Base-by-base conservation (phyloP, 768 basidiomycete species). In the Boletus reticulatus region DNA sequence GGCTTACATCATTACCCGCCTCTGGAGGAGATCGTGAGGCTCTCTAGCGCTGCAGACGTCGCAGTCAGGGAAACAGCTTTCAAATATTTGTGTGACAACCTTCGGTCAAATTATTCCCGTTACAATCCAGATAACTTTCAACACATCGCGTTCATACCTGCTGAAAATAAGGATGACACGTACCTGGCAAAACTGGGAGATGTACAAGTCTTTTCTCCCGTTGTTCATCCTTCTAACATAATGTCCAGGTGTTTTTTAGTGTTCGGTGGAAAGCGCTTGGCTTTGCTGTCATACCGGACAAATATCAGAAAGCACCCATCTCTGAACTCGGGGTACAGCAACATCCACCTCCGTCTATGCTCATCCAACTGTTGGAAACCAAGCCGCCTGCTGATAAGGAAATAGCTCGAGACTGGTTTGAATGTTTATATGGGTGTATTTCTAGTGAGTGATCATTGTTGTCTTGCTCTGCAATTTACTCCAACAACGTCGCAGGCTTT, bases 1-100 rank as follows among this genome's bases (percentile, higher is more conserved):
- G 89, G 88, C 29, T 69, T 92, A 34, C 78, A 74, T 32, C 79
- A 82, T 4, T 78, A 77, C 53, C 93, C 94, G 2, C 80, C 85
- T 0, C 71, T 95, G 12, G 9, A 74, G 97, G 3, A 67, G 78
- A 6, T 75, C 95, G 3, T 92, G 92, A 32, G 78, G 88, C 2
- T 77, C 78, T 32, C 50, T 72, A 11, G 10, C 8, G 9, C 32
- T 11, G 32, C 9, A 2, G 77, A 87, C 61, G 52, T 71, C 14
- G 65, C 76, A 62, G 67, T 80, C 20, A 81, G 81, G 13, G 60
- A 74, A 6, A 68, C 72, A 10, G 92, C 93, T 0, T 75, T 97
- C 43, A 80, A 80, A 44, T 97, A 95, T 71, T 79, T 97, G 27
- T 69, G 93, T 43, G 84, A 88, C 43, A 87, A 95, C 61, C 75